Conservation (phyloP, 139 green algal genomes). For the Chara braunii region DNA sequence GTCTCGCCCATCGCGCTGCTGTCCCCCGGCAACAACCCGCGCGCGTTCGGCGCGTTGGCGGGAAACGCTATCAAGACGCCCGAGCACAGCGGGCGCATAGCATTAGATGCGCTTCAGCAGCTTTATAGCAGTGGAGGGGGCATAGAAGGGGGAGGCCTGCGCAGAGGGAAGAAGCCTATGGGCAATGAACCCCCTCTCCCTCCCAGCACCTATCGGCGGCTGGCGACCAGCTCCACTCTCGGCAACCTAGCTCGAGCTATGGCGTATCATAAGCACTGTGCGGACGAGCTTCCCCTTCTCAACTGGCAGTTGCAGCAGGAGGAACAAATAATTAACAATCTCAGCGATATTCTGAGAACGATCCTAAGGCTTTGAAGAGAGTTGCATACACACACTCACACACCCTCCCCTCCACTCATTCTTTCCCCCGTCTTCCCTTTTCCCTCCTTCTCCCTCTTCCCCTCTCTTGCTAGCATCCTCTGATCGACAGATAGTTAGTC, state of each 20-base stretch:
- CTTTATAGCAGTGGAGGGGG: not conserved
- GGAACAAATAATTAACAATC: conserved; percentile 36
- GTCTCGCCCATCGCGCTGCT: conserved; percentile 16
- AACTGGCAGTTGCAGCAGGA: conserved; percentile 18
- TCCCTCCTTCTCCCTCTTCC: no score
- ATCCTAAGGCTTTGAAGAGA: conserved; percentile 55
- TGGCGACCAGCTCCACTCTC: conserved; percentile 52
- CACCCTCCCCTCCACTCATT: no score
- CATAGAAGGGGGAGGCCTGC: not conserved
- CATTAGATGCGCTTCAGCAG: conserved; percentile 17
- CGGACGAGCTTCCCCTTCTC: conserved; percentile 47
- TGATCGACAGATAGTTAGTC: no score
- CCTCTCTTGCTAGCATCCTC: no score
- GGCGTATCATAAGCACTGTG: conserved; percentile 57
- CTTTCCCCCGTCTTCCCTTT: no score
- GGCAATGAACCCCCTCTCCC: no score
- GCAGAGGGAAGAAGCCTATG: not conserved
- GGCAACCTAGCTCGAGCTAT: conserved; percentile 65
- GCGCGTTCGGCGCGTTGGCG: no score
- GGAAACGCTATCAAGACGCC: not conserved
- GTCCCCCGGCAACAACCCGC: not conserved
- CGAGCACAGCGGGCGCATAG: not conserved
- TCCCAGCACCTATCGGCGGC: conserved; percentile 18
- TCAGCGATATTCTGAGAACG: conserved; percentile 55
- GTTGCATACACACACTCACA: no score